Base-by-base conservation (phyloP, 192 early-diverging fungal genomes). In the Phycomyces nitens region DNA sequence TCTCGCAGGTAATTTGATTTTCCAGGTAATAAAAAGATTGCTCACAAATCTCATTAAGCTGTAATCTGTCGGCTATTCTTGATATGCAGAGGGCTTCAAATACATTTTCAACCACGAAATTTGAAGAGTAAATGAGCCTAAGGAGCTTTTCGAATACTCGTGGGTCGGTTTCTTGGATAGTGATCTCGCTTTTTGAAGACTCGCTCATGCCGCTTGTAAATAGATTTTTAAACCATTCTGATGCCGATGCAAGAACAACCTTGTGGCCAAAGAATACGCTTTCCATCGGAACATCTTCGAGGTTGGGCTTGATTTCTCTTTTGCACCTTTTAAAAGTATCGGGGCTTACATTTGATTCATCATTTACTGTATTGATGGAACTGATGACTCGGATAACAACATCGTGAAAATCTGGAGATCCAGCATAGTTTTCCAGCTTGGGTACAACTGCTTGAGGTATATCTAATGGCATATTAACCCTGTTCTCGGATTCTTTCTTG, bases 141-240 rank as follows among this genome's bases (percentile, higher is more conserved):
- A 75, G 26, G 20, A 75, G 14, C 27, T 27, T 21, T 3, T 38
- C 20, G 53, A 75, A 77, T 6, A 38, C 62, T 8, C 27, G 51
- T 29, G 64, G 73, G 20, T 71, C 57, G 3, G 56, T 56, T 21
- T 66, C 58, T 18, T 53, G 41, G 0, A 75, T 27, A 9, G 72
- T 71, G 0, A 83, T 77, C 23, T 75, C 62, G 23, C 61, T 64
- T 34, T 76, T 71, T 40, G 58, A 78, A 0, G 80, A 82, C 62
- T 84, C 82, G 23, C 75, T 74, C 82, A 84, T 84, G 18, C 82
- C 82, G 58, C 80, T 84, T 52, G 76, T 80, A 55, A 84, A 84
- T 64, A 84, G 69, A 21, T 76, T 77, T 43, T 80, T 77, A 41
- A 84, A 84, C 26, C 77, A 77, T 0, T 78, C 72, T 24, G 82